A percentile compares a stretch with the other conserved stretches of the same genome.
These are phyloP conservation scores for Gossypium bickii DNA, from an alignment of 345 rosid genomes.

Conservation along the genomic window DNA sequence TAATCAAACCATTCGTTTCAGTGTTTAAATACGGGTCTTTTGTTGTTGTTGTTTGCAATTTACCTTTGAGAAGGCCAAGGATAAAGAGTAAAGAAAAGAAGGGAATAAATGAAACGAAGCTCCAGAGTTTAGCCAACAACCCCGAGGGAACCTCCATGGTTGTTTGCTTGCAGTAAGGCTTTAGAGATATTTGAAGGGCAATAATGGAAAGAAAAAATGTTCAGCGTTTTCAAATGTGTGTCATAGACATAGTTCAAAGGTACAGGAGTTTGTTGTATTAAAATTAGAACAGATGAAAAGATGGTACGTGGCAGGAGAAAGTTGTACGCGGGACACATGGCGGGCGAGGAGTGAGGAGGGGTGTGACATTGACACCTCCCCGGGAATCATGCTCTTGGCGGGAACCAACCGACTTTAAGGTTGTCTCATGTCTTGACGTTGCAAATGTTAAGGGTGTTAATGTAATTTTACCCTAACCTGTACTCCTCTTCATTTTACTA, in stretches of 20 bases:
- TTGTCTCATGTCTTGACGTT: neutral
- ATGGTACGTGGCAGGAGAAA: neutral
- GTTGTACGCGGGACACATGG: neutral
- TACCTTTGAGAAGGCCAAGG: slow-evolving; percentile 64
- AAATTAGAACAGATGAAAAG: neutral
- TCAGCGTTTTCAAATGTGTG: neutral
- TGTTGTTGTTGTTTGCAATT: neutral
- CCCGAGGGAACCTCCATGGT: slow-evolving; percentile 64
- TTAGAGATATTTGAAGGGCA: neutral
- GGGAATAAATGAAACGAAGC: slow-evolving; percentile 62
- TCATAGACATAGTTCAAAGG: neutral
- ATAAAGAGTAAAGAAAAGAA: slow-evolving; percentile 56
- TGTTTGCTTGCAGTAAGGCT: neutral
- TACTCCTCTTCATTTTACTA: too few species aligned
- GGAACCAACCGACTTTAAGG: neutral
- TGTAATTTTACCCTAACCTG: too few species aligned
- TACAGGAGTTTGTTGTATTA: neutral
- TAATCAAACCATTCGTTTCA: neutral
- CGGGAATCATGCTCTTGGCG: neutral
- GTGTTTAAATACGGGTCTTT: neutral
- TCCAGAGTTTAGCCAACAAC: slow-evolving; percentile 57
- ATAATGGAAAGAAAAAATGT: neutral
- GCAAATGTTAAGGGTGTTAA: neutral
- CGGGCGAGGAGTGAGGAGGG: neutral
- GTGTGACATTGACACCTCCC: neutral